A percentile compares a stretch with the other conserved stretches of the same genome.
Conservation (phyloP, 2,329 filamentous ascomycete species). For the Cytospora mali region DNA sequence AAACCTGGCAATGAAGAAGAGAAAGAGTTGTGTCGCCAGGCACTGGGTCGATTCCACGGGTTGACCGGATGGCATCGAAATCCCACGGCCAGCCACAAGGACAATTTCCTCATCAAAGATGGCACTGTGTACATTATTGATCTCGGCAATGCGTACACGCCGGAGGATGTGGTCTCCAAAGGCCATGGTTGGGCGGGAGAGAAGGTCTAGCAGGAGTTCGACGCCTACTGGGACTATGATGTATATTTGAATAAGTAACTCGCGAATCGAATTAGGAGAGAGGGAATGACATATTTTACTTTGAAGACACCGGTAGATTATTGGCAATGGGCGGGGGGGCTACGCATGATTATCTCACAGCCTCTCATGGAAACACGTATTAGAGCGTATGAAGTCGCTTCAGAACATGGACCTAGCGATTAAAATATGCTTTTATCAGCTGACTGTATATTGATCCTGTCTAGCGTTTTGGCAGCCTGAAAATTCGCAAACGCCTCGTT, state of each 20-base stretch:
- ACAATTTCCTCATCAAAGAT: slow-evolving; percentile 21
- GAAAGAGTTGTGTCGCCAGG: slow-evolving; percentile 18
- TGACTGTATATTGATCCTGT: too few relatives aligned
- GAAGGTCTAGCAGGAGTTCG: slow-evolving; percentile 7
- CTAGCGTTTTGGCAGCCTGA: too few relatives aligned
- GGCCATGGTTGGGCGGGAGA: slow-evolving; percentile 2
- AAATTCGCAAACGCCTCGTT: too few relatives aligned
- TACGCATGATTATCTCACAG: too few relatives aligned
- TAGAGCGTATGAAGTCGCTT: too few relatives aligned
- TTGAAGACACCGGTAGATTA: not conserved
- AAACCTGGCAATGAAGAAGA: slow-evolving; percentile 3
- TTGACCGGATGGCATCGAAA: slow-evolving; percentile 24
- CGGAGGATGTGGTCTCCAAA: slow-evolving; percentile 1
- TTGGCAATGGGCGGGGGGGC: too few relatives aligned
- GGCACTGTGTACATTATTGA: slow-evolving; percentile 19
- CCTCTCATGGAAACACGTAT: too few relatives aligned
- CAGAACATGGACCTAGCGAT: too few relatives aligned
- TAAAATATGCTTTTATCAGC: too few relatives aligned
- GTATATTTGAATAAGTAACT: not conserved
- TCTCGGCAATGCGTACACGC: slow-evolving; percentile 1
- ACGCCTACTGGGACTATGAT: slow-evolving; percentile 8
- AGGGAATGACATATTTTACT: not conserved
- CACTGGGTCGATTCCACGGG: slow-evolving; percentile 1
- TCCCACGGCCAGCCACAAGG: slow-evolving; percentile 2
- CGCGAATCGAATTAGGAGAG: not conserved